Evolutionary conservation across 2,329 filamentous ascomycete genomes (phyloP).

Genomic region (Sporothrix pallida): DNA sequence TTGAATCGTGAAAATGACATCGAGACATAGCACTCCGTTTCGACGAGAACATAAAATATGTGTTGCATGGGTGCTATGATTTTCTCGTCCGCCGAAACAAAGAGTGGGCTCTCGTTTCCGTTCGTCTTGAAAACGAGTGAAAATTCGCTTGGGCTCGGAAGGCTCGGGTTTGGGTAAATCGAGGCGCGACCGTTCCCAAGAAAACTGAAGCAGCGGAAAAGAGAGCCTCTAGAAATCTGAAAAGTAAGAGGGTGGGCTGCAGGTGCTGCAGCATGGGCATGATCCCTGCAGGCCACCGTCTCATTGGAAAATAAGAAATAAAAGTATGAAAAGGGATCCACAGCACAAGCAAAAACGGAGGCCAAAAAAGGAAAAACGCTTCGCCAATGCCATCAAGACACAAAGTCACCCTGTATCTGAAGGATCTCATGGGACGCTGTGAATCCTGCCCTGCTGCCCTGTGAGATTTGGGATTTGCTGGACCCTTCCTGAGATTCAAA

Average conservation of each 20-base stretch:
- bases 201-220: not conserved
- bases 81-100: constrained; percentile 3
- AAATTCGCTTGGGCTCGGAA: constrained; percentile 4
- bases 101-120: not conserved
- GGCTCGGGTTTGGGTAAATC: constrained; percentile 14
- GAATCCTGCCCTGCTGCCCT: not conserved
- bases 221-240: not conserved
- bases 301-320: not conserved
- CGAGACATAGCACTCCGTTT: not conserved
- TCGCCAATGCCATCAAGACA: constrained; percentile 22
- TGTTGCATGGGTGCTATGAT: not conserved
- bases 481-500: not conserved
- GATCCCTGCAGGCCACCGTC: constrained; percentile 15
- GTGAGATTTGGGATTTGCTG: constrained; percentile 3
- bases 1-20: not conserved
- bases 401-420: not conserved
- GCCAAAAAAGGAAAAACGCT: constrained; percentile 20
- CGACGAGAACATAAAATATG: not conserved
- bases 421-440: not conserved
- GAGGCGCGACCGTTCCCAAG: not conserved
- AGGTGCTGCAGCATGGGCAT: constrained; percentile 1
- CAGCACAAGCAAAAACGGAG: not conserved
- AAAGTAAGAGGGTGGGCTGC: not conserved
- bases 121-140: not conserved
- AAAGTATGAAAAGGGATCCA: constrained; percentile 10